Percentiles rank a stretch among this genome's conserved stretches.
phyloP scores from a whole-genome alignment of 106 monocot species.

The Phalaenopsis equestris region DNA sequence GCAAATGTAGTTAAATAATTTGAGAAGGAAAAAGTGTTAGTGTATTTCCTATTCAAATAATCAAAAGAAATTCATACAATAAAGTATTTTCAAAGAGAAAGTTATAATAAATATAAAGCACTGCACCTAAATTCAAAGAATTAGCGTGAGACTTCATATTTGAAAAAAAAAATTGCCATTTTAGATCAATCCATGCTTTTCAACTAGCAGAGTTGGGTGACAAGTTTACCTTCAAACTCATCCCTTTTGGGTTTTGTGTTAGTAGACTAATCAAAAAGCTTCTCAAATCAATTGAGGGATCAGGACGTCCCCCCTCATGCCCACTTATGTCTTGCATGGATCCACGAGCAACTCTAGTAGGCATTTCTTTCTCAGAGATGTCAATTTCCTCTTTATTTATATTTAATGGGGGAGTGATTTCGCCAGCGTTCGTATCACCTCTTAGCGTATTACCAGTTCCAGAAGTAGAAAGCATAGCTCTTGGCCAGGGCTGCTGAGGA shows the following conservation, averaged over 20 bases:
- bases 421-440: constrained; percentile 30
- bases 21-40: no score
- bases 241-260: constrained; percentile 66
- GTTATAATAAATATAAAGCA: neutral
- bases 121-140: neutral
- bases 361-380: constrained; percentile 44
- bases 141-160: neutral
- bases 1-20: no score
- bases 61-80: no score
- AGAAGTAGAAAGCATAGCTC: constrained; percentile 23
- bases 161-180: neutral
- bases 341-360: constrained; percentile 15
- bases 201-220: neutral
- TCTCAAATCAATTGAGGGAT: constrained; percentile 42
- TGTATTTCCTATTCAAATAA: no score
- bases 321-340: constrained; percentile 13
- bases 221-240: constrained; percentile 61
- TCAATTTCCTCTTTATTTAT: constrained; percentile 38
- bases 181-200: neutral
- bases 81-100: no score
- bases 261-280: constrained; percentile 38
- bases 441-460: constrained; percentile 17
- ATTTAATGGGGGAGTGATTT: constrained; percentile 22
- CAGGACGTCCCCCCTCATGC: constrained; percentile 9
- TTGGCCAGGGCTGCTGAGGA: constrained; percentile 33